Conservation (phyloP, 1,284 basidiomycete genomes). For the Retiboletus flavoniger region DNA sequence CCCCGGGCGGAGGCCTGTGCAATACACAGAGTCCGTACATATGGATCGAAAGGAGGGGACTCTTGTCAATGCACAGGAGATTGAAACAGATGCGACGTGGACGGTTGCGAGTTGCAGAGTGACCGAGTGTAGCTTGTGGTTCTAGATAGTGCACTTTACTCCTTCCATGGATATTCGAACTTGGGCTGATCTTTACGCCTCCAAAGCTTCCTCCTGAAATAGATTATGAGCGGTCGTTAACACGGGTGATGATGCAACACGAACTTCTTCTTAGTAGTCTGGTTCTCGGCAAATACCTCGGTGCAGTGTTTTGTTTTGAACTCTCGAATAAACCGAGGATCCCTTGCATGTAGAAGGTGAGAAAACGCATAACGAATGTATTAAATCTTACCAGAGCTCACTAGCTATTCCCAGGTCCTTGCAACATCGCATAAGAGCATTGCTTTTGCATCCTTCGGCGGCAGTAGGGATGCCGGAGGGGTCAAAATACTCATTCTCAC, state of each 20-base stretch:
- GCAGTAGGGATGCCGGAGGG: slow-evolving; percentile 90
- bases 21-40: not conserved
- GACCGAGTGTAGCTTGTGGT: not conserved
- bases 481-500: slow-evolving; percentile 98
- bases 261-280: slow-evolving; percentile 85
- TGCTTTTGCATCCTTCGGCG: slow-evolving; percentile 93
- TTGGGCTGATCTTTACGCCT: slow-evolving; percentile 83
- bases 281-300: slow-evolving; percentile 85
- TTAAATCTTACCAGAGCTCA: slow-evolving; percentile 79
- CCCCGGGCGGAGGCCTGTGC: not conserved
- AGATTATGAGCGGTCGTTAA: slow-evolving; percentile 3
- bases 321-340: slow-evolving; percentile 91
- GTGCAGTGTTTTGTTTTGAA: slow-evolving; percentile 86
- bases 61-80: not conserved
- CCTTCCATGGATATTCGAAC: slow-evolving; percentile 85
- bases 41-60: not conserved
- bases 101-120: not conserved
- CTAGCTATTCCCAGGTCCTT: slow-evolving; percentile 96
- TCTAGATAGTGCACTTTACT: slow-evolving; percentile 42
- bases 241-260: slow-evolving; percentile 31
- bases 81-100: not conserved
- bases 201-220: slow-evolving; percentile 82
- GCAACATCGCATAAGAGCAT: slow-evolving; percentile 97
- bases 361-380: not conserved
- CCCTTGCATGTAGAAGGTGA: slow-evolving; percentile 52